Conservation (phyloP, 2,329 filamentous ascomycete species). For the Xylariaceae sp. region DNA sequence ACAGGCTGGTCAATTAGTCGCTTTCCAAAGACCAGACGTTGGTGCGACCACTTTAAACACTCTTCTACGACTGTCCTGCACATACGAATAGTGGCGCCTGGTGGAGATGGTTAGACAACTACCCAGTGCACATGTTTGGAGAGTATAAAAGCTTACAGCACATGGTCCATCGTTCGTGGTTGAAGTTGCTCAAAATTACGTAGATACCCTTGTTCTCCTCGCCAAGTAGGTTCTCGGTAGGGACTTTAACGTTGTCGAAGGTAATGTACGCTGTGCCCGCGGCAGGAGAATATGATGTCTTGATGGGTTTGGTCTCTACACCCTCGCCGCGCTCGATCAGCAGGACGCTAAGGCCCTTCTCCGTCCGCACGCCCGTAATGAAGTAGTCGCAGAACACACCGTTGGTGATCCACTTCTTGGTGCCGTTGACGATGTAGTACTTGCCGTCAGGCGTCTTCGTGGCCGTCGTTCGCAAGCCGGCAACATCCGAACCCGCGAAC, state of each 20-base stretch:
- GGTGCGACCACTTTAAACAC: conserved; percentile 86
- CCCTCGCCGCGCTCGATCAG: conserved; percentile 76
- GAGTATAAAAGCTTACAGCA: conserved; percentile 55
- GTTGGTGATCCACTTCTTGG: conserved; percentile 88
- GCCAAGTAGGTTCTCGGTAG: conserved; percentile 77
- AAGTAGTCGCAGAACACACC: conserved; percentile 84
- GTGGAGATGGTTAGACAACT: not conserved
- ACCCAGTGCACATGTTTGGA: no score
- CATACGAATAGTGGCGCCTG: conserved; percentile 67
- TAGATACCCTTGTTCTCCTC: conserved; percentile 85
- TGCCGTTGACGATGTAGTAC: conserved; percentile 73
- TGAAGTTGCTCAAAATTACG: conserved; percentile 86
- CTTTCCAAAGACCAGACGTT: conserved; percentile 84
- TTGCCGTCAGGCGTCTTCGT: conserved; percentile 77
- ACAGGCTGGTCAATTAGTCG: conserved; percentile 82
- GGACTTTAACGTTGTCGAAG: conserved; percentile 87
- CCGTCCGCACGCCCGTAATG: conserved; percentile 78
- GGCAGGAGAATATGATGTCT: conserved; percentile 79
- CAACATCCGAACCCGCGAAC: conserved; percentile 84
- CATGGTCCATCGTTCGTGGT: conserved; percentile 85
- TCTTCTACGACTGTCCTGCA: conserved; percentile 77
- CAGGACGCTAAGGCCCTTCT: conserved; percentile 78
- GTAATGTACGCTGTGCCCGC: conserved; percentile 82
- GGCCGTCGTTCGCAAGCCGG: conserved; percentile 78
- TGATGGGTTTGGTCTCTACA: conserved; percentile 78